Base-by-base conservation (phyloP, 1,284 basidiomycete genomes). In the Cystobasidium pallidum region DNA sequence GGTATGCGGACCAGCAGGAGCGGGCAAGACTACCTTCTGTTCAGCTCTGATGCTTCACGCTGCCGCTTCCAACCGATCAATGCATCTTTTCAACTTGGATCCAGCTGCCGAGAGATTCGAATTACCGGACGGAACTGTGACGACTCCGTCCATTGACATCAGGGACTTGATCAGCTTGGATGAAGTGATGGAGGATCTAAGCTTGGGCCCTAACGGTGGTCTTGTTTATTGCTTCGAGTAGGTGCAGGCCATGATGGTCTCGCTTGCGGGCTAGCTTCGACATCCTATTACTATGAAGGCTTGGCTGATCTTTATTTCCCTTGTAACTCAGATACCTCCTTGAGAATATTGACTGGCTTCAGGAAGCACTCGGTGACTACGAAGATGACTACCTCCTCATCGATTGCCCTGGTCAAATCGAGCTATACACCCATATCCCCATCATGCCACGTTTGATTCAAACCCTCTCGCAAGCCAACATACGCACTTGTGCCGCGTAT, bases 191-290 rank as follows among this genome's bases (percentile, higher is more conserved):
- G 86, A 86, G 58, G 96, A 99, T 82, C 86, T 98, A 77, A 89
- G 89, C 52, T 92, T 96, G 80, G 96, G 96, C 0, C 96, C 96
- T 0, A 99, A 99, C 78, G 96, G 96, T 3, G 96, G 94, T 0
- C 84, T 99, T 66, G 88, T 99, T 73, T 98, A 98, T 81, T 99
- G 96, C 83, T 99, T 99, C 82, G 96, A 99, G 94, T 98, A 86
- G 89, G 91, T 19, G 2, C 39, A 43, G 30, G 8, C 17, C 30
- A 34, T 21, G 55, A 3, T 34, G 55, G 30, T n/a, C 47, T 63
- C 2, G 34, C 34, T 39, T 3, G 24, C 26, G 61, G 26, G 21
- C 8, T 19, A 63, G 41, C 28, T 8, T 26, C 8, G 41, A 3
- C 32, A 47, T 3, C 19, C 47, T 49, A 26, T n/a, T n/a, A n/a